phyloP scores from a whole-genome alignment of 2,329 filamentous ascomycete species.

The Claviceps sp. region DNA sequence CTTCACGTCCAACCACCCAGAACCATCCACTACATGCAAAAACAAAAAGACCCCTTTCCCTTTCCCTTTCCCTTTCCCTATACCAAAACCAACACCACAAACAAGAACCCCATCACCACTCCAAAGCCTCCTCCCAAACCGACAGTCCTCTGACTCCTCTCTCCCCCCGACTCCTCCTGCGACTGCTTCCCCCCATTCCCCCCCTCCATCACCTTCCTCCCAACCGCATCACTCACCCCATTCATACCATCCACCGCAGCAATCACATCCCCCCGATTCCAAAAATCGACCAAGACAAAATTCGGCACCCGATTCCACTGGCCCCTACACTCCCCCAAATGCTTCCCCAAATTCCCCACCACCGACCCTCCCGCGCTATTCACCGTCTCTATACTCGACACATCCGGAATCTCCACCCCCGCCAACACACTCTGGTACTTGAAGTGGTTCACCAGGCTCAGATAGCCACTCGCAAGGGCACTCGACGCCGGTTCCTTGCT shows the following conservation, averaged over 20 bases:
- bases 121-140: conserved; percentile 18
- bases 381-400: conserved; percentile 45
- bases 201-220: conserved; percentile 6
- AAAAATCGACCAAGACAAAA: conserved; percentile 71
- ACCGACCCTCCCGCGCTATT: conserved; percentile 46
- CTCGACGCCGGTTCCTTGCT: conserved; percentile 25
- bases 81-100: conserved; percentile 25
- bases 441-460: conserved; percentile 75
- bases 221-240: conserved; percentile 27
- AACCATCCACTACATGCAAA: too few relatives aligned
- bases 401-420: conserved; percentile 47
- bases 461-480: conserved; percentile 43
- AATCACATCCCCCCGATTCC: conserved; percentile 57
- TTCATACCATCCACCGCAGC: conserved; percentile 58
- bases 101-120: conserved; percentile 31
- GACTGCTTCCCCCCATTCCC: neutral
- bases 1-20: too few relatives aligned
- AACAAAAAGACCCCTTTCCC: neutral
- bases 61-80: too few relatives aligned
- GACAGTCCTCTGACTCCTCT: neutral
- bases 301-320: conserved; percentile 53
- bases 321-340: conserved; percentile 38
- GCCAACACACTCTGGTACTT: conserved; percentile 44
- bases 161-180: conserved; percentile 8
- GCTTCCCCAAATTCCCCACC: conserved; percentile 39